These are phyloP conservation scores for Sequoia sempervirens DNA, from an alignment of 75 land plant genomes.

Conservation along the genomic window DNA sequence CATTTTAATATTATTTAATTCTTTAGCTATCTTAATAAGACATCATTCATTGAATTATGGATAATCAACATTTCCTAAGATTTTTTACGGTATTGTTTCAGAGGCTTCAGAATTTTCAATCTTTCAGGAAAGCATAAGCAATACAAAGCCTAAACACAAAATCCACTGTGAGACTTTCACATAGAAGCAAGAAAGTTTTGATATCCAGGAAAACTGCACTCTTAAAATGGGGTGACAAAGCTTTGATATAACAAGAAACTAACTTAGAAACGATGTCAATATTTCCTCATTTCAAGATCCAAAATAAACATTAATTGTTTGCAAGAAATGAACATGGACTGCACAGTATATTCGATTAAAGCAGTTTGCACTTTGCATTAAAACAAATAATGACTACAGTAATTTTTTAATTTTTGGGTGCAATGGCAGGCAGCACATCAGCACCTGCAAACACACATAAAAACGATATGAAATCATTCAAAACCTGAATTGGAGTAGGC, in stretches of 20 bases:
- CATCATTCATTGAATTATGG: neutral
- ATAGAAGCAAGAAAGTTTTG: neutral
- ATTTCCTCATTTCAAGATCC: neutral
- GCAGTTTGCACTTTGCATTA: neutral
- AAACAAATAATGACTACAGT: neutral
- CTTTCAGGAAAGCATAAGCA: neutral
- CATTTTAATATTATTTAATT: neutral
- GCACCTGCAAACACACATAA: neutral
- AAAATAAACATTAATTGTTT: neutral
- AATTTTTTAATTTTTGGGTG: neutral
- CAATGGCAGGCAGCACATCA: neutral
- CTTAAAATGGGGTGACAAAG: neutral
- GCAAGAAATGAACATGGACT: neutral
- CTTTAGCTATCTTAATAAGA: neutral
- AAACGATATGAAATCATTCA: neutral
- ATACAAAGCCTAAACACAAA: neutral
- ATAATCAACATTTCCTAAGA: too few species aligned
- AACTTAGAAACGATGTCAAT: neutral
- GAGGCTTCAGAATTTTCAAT: neutral
- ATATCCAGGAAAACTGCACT: neutral
- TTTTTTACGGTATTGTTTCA: too few species aligned
- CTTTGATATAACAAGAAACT: neutral
- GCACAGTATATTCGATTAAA: neutral
- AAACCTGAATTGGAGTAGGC: constrained; percentile 95
- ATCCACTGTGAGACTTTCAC: neutral